phyloP scores from a whole-genome alignment of 805 yeast species.

The Kodamaea leandrae region DNA sequence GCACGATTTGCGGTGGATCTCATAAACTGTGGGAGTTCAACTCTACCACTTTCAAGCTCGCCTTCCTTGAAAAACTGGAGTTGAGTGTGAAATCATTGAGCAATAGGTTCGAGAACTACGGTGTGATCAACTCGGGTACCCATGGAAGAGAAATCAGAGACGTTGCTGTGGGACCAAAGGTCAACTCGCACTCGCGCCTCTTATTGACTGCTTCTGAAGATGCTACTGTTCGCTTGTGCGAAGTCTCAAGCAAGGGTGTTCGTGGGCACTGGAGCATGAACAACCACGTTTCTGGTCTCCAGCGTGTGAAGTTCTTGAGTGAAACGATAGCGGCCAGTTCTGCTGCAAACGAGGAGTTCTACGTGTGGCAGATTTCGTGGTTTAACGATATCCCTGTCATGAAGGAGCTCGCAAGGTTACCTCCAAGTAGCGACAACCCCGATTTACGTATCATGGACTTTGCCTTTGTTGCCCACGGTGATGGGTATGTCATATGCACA shows the following conservation, averaged over 20 bases:
- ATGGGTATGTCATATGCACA: constrained; percentile 56
- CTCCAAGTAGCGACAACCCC: constrained; percentile 57
- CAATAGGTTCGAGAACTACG: constrained; percentile 21
- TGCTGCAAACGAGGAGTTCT: constrained; percentile 87
- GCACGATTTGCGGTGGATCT: constrained; percentile 85
- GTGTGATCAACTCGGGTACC: constrained; percentile 53
- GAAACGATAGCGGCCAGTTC: constrained; percentile 46
- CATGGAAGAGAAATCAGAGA: constrained; percentile 93
- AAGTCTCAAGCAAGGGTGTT: constrained; percentile 39
- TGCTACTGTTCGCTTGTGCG: constrained; percentile 66
- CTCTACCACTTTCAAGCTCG: constrained; percentile 40
- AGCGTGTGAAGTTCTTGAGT: constrained; percentile 62
- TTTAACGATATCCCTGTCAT: constrained; percentile 43
- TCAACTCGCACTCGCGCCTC: constrained; percentile 33
- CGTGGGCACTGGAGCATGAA: constrained; percentile 59
- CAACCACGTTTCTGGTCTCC: constrained; percentile 87
- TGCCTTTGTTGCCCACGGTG: constrained; percentile 41
- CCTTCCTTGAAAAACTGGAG: constrained; percentile 55
- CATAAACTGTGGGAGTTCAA: constrained; percentile 77
- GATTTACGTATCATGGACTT: constrained; percentile 92
- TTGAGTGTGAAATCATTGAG: constrained; percentile 36
- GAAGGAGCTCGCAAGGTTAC: constrained; percentile 49
- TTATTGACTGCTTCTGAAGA: constrained; percentile 87
- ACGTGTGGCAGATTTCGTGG: constrained; percentile 64
- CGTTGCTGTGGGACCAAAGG: constrained; percentile 49